Conservation (phyloP, 2,329 filamentous ascomycete species). For the Fusarium protoensiforme region DNA sequence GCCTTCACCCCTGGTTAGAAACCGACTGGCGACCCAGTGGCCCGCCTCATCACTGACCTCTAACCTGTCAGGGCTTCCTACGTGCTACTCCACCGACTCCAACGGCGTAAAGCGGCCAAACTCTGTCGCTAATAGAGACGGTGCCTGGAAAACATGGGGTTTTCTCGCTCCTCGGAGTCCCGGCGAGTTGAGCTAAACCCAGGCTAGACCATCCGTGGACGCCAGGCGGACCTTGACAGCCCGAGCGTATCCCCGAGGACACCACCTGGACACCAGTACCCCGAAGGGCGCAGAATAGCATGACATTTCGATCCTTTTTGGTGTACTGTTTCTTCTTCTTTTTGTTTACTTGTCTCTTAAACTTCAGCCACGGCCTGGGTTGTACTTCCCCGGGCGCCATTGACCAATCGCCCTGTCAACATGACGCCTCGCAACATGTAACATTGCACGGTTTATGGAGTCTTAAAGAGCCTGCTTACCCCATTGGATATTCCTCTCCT, state of each 20-base stretch:
- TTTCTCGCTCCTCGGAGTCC: not conserved
- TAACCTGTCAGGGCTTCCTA: not conserved
- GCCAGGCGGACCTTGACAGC: not conserved
- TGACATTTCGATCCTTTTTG: not conserved
- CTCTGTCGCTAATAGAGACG: not conserved
- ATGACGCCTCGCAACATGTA: constrained; percentile 16
- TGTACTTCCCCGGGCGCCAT: constrained; percentile 14
- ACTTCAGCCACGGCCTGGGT: not conserved
- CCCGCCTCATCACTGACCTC: not conserved
- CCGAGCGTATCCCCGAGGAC: not conserved
- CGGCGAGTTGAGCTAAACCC: not conserved
- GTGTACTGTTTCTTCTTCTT: not conserved
- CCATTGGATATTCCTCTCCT: not conserved
- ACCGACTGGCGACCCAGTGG: not conserved
- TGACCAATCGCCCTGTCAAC: constrained; percentile 29
- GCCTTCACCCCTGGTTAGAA: not conserved
- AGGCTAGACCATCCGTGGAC: not conserved
- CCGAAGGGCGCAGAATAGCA: not conserved
- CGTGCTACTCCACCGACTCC: not conserved
- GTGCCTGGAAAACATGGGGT: not conserved
- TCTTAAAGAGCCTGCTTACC: not conserved
- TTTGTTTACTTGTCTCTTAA: not conserved
- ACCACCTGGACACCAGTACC: not conserved
- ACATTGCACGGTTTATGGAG: not conserved
- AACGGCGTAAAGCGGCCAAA: not conserved